A percentile compares a stretch with the other conserved stretches of the same genome.
phyloP scores from a whole-genome alignment of 2,329 filamentous ascomycete genomes.

The Dendryphion nanum region DNA sequence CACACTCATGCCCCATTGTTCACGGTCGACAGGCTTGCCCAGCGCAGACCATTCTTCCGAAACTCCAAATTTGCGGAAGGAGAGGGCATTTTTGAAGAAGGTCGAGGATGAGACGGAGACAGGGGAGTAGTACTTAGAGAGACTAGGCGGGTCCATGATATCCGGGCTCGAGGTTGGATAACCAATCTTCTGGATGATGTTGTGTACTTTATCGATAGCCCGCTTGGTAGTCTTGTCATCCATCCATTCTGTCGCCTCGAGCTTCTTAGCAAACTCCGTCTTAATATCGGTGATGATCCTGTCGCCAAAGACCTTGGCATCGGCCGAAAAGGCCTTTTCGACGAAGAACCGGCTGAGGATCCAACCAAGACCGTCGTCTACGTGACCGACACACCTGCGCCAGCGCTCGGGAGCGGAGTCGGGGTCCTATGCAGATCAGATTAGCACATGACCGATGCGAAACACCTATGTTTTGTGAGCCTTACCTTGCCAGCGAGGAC shows the following conservation, averaged over 20 bases:
- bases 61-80: conserved; percentile 50
- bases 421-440: conserved; percentile 45
- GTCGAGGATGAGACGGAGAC: conserved; percentile 51
- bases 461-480: background rate
- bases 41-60: conserved; percentile 56
- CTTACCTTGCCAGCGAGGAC: conserved; percentile 55
- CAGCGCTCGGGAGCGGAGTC: conserved; percentile 64
- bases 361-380: conserved; percentile 63
- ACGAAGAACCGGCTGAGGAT: conserved; percentile 70
- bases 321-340: conserved; percentile 64
- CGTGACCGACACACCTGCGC: conserved; percentile 61
- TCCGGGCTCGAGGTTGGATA: conserved; percentile 63
- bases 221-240: conserved; percentile 58
- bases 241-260: conserved; percentile 64
- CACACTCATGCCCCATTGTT: conserved; percentile 61
- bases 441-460: too few relatives aligned
- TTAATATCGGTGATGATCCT: conserved; percentile 71
- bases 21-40: conserved; percentile 59
- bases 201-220: conserved; percentile 63
- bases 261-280: conserved; percentile 61
- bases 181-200: conserved; percentile 67
- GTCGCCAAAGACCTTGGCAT: conserved; percentile 65
- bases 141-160: conserved; percentile 56
- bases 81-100: conserved; percentile 60
- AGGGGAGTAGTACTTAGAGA: conserved; percentile 57